Percentiles rank a stretch among this genome's conserved stretches.
Conservation (phyloP, 2,329 filamentous ascomycete species). For the Balansia obtecta region DNA sequence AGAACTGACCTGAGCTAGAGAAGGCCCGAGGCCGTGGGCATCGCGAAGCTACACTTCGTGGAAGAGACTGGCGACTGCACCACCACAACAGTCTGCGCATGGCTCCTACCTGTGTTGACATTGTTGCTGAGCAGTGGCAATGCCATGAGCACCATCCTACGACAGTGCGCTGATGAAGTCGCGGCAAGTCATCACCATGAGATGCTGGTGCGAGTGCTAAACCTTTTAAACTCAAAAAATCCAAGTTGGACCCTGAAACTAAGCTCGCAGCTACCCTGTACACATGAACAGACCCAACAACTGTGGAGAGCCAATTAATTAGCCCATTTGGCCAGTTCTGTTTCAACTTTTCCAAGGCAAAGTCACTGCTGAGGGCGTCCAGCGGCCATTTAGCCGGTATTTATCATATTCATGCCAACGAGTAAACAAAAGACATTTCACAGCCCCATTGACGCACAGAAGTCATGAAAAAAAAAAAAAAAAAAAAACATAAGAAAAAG, state of each 20-base stretch:
- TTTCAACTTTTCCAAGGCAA: too few species aligned
- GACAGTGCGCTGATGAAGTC: background rate
- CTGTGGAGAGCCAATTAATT: too few species aligned
- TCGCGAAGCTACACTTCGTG: conserved; percentile 11
- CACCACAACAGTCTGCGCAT: conserved; percentile 17
- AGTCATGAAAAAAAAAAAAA: too few species aligned
- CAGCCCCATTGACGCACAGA: too few species aligned
- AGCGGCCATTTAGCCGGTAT: too few species aligned
- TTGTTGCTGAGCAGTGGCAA: conserved; percentile 5
- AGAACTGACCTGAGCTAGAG: conserved; percentile 5
- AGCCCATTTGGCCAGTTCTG: too few species aligned
- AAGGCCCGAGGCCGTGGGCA: background rate
- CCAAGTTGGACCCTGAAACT: too few species aligned
- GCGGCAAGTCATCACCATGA: background rate
- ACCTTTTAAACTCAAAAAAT: too few species aligned
- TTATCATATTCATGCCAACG: too few species aligned
- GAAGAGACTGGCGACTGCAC: conserved; percentile 11
- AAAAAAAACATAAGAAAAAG: too few species aligned
- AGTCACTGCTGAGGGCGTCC: too few species aligned
- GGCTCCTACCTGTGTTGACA: conserved; percentile 14
- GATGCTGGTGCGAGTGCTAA: background rate
- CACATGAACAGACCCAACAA: background rate
- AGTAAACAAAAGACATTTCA: too few species aligned
- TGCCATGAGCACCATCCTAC: background rate
- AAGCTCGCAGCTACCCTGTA: background rate